phyloP scores from a whole-genome alignment of 208 protist species.

The Leishmania major region DNA sequence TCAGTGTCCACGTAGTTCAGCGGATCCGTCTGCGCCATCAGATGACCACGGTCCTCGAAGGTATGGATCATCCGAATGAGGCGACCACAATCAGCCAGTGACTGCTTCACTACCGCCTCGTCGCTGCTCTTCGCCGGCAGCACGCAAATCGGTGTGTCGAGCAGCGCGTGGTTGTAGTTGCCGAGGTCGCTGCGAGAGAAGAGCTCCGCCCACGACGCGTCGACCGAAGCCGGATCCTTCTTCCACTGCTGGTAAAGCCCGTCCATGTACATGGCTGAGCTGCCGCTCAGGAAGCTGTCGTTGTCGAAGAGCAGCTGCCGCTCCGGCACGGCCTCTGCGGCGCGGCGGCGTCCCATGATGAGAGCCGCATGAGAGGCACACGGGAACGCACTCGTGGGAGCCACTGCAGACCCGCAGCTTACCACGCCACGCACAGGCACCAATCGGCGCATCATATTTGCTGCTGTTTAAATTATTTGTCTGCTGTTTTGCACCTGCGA shows the following conservation, averaged over 20 bases:
- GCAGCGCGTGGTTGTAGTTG: constrained; percentile 61
- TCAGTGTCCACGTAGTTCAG: constrained; percentile 73
- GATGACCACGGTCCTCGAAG: constrained; percentile 89
- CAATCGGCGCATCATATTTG: constrained; percentile 68
- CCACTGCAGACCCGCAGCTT: constrained; percentile 20
- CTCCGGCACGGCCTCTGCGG: constrained; percentile 33
- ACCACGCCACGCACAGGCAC: constrained; percentile 19
- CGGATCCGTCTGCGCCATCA: constrained; percentile 82
- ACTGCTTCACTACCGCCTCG: constrained; percentile 60
- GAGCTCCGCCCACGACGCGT: constrained; percentile 71
- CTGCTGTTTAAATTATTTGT: not conserved
- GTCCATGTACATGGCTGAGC: constrained; percentile 84
- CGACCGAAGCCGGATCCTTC: constrained; percentile 71
- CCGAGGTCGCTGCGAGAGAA: constrained; percentile 48
- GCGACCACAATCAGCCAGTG: constrained; percentile 72
- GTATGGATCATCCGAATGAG: constrained; percentile 90
- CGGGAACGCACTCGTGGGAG: constrained; percentile 5
- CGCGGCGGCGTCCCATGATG: constrained; percentile 11
- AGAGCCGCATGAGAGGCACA: constrained; percentile 6
- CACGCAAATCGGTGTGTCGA: constrained; percentile 68
- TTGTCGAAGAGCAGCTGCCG: constrained; percentile 77
- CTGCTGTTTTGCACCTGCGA: not conserved
- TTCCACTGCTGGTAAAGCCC: constrained; percentile 84
- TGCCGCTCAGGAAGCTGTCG: constrained; percentile 86
- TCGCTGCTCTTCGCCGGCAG: constrained; percentile 46